Conservation (phyloP, 2,329 filamentous ascomycete species). For the Pseudocercospora macadamiae region DNA sequence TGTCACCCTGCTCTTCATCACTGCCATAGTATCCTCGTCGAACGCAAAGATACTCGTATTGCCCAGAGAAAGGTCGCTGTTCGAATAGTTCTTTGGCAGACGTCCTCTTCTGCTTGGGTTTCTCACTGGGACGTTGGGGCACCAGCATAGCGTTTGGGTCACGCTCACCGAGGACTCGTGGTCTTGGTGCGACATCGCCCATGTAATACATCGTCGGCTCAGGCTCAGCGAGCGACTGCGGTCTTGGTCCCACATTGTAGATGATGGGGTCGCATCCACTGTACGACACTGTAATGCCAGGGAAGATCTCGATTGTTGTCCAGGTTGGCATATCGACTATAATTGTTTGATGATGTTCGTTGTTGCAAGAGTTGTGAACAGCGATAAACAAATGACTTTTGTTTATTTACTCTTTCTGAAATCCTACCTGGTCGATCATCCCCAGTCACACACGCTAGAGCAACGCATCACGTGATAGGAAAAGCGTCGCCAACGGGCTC, state of each 20-base stretch:
- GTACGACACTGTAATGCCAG: background rate
- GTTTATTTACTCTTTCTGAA: background rate
- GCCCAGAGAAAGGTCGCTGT: conserved; percentile 8
- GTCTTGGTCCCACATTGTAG: too few species aligned
- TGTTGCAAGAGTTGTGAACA: too few species aligned
- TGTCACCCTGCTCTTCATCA: background rate
- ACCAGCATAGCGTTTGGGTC: background rate
- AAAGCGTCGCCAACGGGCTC: background rate
- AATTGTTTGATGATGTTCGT: background rate
- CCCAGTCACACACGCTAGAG: background rate
- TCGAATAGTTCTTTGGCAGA: conserved; percentile 11
- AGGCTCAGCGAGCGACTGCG: too few species aligned
- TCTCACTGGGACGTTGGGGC: background rate
- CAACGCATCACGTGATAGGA: background rate
- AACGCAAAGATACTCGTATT: conserved; percentile 14
- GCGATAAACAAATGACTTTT: too few species aligned
- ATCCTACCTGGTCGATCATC: background rate
- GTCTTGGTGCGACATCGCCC: background rate
- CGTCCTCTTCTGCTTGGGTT: conserved; percentile 1
- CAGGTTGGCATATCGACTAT: background rate
- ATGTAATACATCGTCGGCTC: too few species aligned
- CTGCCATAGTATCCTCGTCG: background rate
- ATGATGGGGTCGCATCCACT: background rate
- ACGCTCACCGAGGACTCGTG: background rate
- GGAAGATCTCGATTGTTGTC: background rate